phyloP scores from a whole-genome alignment of 2,329 filamentous ascomycete species.

The Chrysosphaeria jannelii region DNA sequence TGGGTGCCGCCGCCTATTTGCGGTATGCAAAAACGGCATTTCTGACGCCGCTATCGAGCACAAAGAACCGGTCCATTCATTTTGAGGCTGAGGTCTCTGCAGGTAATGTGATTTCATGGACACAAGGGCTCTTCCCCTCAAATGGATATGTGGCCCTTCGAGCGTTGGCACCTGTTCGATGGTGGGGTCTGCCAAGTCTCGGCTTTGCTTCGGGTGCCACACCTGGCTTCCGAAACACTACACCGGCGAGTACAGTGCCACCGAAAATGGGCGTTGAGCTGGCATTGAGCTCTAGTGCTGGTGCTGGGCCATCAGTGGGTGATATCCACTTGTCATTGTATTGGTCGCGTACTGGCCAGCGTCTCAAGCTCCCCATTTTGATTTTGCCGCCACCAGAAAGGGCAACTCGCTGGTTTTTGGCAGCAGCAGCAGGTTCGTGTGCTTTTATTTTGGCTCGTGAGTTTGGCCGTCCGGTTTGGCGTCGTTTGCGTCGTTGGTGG shows the following conservation, averaged over 20 bases:
- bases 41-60: constrained; percentile 5
- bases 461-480: constrained; percentile 1
- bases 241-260: constrained; percentile 6
- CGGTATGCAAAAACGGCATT: constrained; percentile 10
- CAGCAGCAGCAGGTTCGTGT: constrained; percentile 10
- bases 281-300: constrained; percentile 9
- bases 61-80: constrained; percentile 6
- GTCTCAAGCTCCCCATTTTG: constrained; percentile 14
- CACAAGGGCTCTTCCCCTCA: constrained; percentile 6
- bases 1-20: constrained; percentile 9
- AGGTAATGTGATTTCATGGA: constrained; percentile 6
- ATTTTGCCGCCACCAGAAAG: constrained; percentile 7
- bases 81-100: constrained; percentile 14
- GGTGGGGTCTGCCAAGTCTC: constrained; percentile 8
- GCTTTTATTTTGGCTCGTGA: constrained; percentile 10
- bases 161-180: constrained; percentile 11
- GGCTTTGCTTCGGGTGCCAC: constrained; percentile 1
- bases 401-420: background rate
- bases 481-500: constrained; percentile 1
- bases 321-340: constrained; percentile 16
- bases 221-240: constrained; percentile 2
- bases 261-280: constrained; percentile 15
- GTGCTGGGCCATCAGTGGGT: no score
- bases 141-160: constrained; percentile 14
- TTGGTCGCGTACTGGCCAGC: constrained; percentile 16